Evolutionary conservation across 345 rosid genomes (phyloP).

Genomic region (Tarenaya hassleriana): DNA sequence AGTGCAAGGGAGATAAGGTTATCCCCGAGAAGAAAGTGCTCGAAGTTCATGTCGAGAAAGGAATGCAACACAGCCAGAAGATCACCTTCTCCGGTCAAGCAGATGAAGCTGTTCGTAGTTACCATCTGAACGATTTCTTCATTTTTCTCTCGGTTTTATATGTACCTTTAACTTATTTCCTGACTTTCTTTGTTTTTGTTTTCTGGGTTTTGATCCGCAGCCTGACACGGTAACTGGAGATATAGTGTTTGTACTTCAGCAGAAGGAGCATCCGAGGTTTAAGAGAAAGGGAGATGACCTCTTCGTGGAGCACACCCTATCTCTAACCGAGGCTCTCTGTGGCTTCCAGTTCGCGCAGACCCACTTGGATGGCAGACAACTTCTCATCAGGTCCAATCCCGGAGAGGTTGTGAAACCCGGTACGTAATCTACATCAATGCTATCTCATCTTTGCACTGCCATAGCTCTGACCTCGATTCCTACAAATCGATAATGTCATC

Average conservation of each 20-base stretch:
- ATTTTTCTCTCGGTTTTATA: background rate
- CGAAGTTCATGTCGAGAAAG: slow-evolving; percentile 84
- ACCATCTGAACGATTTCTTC: background rate
- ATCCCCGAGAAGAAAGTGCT: slow-evolving; percentile 74
- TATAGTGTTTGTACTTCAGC: slow-evolving; percentile 76
- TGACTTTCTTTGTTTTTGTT: slow-evolving; percentile 8
- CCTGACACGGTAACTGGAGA: slow-evolving; percentile 88
- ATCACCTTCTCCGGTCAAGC: slow-evolving; percentile 90
- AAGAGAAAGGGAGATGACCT: slow-evolving; percentile 86
- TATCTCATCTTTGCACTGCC: too few relatives aligned
- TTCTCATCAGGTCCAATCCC: slow-evolving; percentile 70
- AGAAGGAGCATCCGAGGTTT: slow-evolving; percentile 81
- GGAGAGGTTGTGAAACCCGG: slow-evolving; percentile 93
- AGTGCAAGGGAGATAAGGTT: slow-evolving; percentile 85
- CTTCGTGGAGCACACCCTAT: slow-evolving; percentile 64
- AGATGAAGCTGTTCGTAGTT: slow-evolving; percentile 70
- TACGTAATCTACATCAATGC: slow-evolving; percentile 22
- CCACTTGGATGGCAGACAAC: slow-evolving; percentile 83
- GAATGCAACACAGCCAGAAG: slow-evolving; percentile 88
- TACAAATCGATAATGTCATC: slow-evolving; percentile 3
- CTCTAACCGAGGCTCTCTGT: slow-evolving; percentile 85
- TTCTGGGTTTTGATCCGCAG: slow-evolving; percentile 53
- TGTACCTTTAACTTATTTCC: background rate
- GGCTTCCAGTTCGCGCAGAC: slow-evolving; percentile 76
- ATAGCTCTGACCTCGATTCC: background rate